Evolutionary conservation across 2,329 filamentous ascomycete species (phyloP).

Genomic region (Leptoxyphium fumago): DNA sequence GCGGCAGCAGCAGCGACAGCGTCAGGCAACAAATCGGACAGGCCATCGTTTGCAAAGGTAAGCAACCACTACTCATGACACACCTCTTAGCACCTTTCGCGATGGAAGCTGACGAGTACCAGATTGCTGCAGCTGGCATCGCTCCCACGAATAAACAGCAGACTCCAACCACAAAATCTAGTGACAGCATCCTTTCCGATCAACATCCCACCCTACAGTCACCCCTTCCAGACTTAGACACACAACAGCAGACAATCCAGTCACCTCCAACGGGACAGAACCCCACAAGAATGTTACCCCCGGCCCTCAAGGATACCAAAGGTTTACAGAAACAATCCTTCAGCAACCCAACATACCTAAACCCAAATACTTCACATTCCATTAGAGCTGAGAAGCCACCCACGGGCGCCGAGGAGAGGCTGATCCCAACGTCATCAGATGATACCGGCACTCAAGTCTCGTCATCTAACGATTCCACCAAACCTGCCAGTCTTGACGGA

Average conservation of each 20-base stretch:
- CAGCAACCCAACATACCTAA: background rate
- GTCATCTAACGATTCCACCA: constrained; percentile 50
- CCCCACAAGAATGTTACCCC: constrained; percentile 10
- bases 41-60: constrained; percentile 25
- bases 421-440: constrained; percentile 18
- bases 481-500: constrained; percentile 78
- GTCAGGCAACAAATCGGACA: constrained; percentile 14
- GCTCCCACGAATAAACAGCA: constrained; percentile 15
- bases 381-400: background rate
- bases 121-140: constrained; percentile 20
- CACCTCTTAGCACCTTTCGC: too few species aligned
- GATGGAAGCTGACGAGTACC: constrained; percentile 3
- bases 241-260: background rate
- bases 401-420: constrained; percentile 7
- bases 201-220: background rate
- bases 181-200: background rate
- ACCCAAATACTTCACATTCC: background rate
- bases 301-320: constrained; percentile 6
- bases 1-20: constrained; percentile 9
- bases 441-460: constrained; percentile 32
- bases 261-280: constrained; percentile 2
- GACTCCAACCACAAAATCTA: background rate
- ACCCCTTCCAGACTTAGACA: background rate
- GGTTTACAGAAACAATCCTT: constrained; percentile 1
- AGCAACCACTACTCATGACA: constrained; percentile 1